Evolutionary conservation across 257 asterid genomes (phyloP), one percentile per base, ranked within the genome.

Genomic region (Henckelia pumila): DNA sequence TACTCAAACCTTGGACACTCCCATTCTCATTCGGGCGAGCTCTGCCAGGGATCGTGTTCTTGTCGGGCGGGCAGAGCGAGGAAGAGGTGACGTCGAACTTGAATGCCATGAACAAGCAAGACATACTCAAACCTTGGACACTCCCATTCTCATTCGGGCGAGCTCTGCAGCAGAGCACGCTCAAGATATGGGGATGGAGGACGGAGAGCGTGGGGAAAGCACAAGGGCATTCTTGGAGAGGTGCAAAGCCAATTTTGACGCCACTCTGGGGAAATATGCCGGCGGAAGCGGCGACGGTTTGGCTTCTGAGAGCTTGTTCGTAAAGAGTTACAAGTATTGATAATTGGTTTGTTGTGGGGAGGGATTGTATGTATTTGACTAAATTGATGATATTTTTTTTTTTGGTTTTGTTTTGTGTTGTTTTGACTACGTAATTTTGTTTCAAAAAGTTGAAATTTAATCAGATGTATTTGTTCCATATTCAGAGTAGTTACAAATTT

Each of bases 61-160:
- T 90, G 49, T 90, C 97, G 0, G 97, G 97, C 2, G 97, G 97
- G 71, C 96, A 90, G 61, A 90, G 97, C 49, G 97, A 88, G 78
- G 96, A 88, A 68, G 88, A 90, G 77, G 97, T 95, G 14, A 88
- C 97, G 0, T 76, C 74, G 35, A 90, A 90, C 35, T 69, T 90
- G 63, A 75, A 77, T 21, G 96, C 95, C 0, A 90, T 88, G 96
- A 90, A 90, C 83, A 86, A 84, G 65, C 40, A 86, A 82, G 82
- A 73, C 1, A 92, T 75, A 73, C 3, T 81, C 68, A 90, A 90
- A 73, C 97, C 97, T 7, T 90, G 97, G 96, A 83, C 89, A 7
- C 75, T 88, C 17, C 80, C 97, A 0, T 90, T 90, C 73, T 86
- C 97, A 0, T 90, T 90, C 59, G 95, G 96, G 30, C 79, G 96